These are phyloP conservation scores for Scolecobasidium constrictum DNA, from an alignment of 2,329 filamentous ascomycete genomes.

Conservation along the genomic window DNA sequence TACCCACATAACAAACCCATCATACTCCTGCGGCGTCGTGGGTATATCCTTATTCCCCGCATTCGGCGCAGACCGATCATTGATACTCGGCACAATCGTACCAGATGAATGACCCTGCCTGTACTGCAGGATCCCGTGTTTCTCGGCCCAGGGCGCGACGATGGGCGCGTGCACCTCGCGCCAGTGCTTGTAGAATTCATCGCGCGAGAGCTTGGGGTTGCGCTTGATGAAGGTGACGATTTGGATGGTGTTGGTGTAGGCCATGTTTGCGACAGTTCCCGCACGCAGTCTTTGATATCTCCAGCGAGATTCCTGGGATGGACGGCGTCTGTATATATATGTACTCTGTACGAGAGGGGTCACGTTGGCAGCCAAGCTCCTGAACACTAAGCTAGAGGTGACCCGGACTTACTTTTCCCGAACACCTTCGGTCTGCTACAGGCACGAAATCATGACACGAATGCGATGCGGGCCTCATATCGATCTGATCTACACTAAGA, in stretches of 20 bases:
- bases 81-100: slow-evolving; percentile 36
- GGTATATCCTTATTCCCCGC: neutral
- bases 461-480: too few species aligned
- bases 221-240: neutral
- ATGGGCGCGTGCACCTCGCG: neutral
- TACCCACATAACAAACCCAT: neutral
- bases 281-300: too few species aligned
- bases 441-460: too few species aligned
- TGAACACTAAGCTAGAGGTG: too few species aligned
- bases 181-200: slow-evolving; percentile 2
- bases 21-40: neutral
- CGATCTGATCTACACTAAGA: too few species aligned
- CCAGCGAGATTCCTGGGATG: too few species aligned
- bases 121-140: neutral
- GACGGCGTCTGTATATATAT: too few species aligned
- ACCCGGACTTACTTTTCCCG: too few species aligned
- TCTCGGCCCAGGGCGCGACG: neutral
- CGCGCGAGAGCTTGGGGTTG: neutral
- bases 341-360: too few species aligned
- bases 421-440: too few species aligned
- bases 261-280: neutral
- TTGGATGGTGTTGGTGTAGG: neutral
- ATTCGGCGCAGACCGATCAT: slow-evolving; percentile 33
- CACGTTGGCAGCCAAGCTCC: too few species aligned
- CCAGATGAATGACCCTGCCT: neutral